These are phyloP conservation scores for Diaporthe vexans DNA, from an alignment of 2,329 filamentous ascomycete genomes.

Conservation along the genomic window DNA sequence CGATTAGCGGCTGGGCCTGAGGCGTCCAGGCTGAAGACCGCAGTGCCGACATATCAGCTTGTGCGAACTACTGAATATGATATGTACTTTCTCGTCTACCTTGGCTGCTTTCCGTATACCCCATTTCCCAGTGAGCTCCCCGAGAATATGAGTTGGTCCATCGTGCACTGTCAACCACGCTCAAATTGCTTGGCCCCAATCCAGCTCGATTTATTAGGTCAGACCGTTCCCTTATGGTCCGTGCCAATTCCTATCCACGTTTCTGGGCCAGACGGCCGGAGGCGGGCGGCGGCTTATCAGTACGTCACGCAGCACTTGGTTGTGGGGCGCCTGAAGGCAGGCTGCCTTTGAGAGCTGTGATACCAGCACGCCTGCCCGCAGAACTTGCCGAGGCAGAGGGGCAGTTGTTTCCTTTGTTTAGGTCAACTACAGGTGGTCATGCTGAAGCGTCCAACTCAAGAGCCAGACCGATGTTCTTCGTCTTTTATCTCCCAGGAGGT, in stretches of 20 bases:
- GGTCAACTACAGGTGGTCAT: neutral
- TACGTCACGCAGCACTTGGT: slow-evolving; percentile 22
- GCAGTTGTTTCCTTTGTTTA: slow-evolving; percentile 19
- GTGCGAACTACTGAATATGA: neutral
- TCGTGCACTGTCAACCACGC: neutral
- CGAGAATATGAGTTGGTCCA: neutral
- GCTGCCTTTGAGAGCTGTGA: neutral
- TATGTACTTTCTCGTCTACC: neutral
- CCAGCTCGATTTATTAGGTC: neutral
- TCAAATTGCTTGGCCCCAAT: neutral
- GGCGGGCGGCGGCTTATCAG: slow-evolving; percentile 28
- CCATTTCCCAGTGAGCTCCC: neutral
- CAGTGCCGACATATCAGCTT: neutral
- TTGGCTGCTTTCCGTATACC: neutral
- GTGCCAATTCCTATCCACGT: slow-evolving; percentile 4
- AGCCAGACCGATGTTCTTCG: neutral
- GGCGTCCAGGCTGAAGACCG: neutral
- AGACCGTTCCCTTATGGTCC: slow-evolving; percentile 18
- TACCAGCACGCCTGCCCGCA: slow-evolving; percentile 7
- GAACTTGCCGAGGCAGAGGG: neutral
- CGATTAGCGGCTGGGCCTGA: slow-evolving; percentile 21
- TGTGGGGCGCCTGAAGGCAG: neutral
- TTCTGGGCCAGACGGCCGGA: neutral
- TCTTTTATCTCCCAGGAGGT: neutral
- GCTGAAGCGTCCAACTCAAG: neutral